A percentile compares a stretch with the other conserved stretches of the same genome.
These are phyloP conservation scores for Globisporangium nagaii DNA, from an alignment of 352 stramenopile species.

Conservation along the genomic window DNA sequence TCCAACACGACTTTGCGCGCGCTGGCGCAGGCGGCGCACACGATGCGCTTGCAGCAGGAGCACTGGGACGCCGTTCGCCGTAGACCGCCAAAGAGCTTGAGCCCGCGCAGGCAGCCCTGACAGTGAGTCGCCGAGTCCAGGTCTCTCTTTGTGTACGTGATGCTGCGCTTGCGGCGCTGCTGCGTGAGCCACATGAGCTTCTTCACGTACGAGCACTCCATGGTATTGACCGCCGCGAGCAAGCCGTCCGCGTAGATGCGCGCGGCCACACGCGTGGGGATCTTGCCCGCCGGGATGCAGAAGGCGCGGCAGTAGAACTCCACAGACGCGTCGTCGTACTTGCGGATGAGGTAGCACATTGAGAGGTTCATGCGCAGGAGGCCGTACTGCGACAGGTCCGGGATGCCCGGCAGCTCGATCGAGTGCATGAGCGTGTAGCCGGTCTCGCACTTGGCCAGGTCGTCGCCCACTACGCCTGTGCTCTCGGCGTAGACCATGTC, in stretches of 20 bases:
- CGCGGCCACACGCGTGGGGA: too few relatives aligned
- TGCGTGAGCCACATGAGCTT: conserved; percentile 29
- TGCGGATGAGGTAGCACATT: conserved; percentile 35
- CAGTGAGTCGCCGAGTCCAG: too few relatives aligned
- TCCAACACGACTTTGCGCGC: conserved; percentile 18
- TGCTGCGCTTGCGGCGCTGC: too few relatives aligned
- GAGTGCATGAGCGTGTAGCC: conserved; percentile 37
- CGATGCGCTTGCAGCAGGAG: conserved; percentile 13
- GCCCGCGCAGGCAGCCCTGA: too few relatives aligned
- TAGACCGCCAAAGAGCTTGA: too few relatives aligned
- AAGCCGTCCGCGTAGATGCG: conserved; percentile 35
- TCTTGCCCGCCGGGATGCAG: conserved; percentile 29
- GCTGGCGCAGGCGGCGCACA: conserved; percentile 20
- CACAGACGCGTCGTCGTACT: conserved; percentile 19
- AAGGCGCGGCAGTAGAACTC: conserved; percentile 51
- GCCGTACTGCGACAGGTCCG: conserved; percentile 16
- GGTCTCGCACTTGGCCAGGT: conserved; percentile 12
- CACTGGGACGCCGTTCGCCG: too few relatives aligned
- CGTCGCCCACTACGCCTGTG: conserved; percentile 30
- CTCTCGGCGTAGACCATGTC: conserved; percentile 30
- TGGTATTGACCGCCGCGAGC: conserved; percentile 13
- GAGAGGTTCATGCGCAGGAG: conserved; percentile 33
- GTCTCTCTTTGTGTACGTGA: too few relatives aligned
- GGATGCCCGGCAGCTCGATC: conserved; percentile 15
- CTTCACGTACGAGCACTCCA: conserved; percentile 25